phyloP scores from a whole-genome alignment of 805 yeast species.

The Lachancea sp. region DNA sequence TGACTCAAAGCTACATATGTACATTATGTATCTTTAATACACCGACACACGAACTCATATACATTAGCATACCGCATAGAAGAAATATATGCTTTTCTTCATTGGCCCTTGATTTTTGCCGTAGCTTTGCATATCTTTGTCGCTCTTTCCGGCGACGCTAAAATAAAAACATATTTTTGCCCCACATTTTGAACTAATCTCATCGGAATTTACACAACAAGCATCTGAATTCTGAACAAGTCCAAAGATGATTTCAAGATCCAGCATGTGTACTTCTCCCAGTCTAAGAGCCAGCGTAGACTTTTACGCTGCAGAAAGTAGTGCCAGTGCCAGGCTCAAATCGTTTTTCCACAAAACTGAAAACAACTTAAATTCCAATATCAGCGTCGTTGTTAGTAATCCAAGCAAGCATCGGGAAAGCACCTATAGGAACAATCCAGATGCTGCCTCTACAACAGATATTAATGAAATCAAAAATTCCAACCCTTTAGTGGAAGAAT shows the following conservation, averaged over 20 bases:
- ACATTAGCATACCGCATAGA: too few species aligned
- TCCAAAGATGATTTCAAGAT: background rate
- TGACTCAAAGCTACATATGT: background rate
- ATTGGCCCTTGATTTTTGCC: too few species aligned
- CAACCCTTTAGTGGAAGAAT: conserved; percentile 7
- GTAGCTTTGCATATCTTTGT: too few species aligned
- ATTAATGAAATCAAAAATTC: conserved; percentile 3
- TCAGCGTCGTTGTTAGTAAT: background rate
- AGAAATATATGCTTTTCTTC: too few species aligned
- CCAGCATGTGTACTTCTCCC: background rate
- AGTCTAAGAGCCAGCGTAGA: background rate
- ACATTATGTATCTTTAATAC: background rate
- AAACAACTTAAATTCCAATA: background rate
- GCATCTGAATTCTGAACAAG: too few species aligned
- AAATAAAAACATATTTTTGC: background rate
- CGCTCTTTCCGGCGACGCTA: background rate
- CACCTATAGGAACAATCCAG: conserved; percentile 1
- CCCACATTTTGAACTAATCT: too few species aligned
- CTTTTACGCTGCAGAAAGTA: background rate
- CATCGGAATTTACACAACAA: background rate
- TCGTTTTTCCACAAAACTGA: conserved; percentile 4
- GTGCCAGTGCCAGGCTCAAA: conserved; percentile 2
- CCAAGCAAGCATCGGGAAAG: background rate
- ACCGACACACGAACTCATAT: too few species aligned
- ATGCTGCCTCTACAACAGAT: background rate